These are phyloP conservation scores for Plasmodium relictum DNA, from an alignment of 169 alveolate genomes.

Conservation along the genomic window DNA sequence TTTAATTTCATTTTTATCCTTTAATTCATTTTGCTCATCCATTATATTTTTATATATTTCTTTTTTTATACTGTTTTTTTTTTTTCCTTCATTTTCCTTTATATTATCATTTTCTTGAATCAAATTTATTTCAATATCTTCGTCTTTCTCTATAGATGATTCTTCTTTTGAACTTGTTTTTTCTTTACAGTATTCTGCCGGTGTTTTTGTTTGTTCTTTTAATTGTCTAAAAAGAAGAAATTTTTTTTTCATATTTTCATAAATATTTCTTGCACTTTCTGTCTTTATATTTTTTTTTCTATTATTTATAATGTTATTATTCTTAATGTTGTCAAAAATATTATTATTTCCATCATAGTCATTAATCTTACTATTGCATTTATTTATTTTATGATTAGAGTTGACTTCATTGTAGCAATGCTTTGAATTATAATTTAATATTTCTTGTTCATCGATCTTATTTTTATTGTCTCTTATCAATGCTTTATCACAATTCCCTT, in stretches of 20 bases:
- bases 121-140: not conserved
- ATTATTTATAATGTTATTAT: not conserved
- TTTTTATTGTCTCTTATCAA: too few relatives aligned
- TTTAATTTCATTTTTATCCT: not conserved
- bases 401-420: too few relatives aligned
- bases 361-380: not conserved
- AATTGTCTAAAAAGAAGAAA: constrained; percentile 32
- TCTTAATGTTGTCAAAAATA: not conserved
- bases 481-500: too few relatives aligned
- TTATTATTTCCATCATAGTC: not conserved
- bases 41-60: too few relatives aligned
- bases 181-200: not conserved
- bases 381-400: not conserved
- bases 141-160: not conserved
- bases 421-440: too few relatives aligned
- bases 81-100: too few relatives aligned
- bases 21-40: not conserved
- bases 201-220: not conserved
- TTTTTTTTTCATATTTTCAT: constrained; percentile 60
- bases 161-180: not conserved
- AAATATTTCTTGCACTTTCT: constrained; percentile 57
- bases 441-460: too few relatives aligned
- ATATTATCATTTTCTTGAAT: too few relatives aligned
- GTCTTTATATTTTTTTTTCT: not conserved
- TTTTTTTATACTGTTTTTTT: too few relatives aligned